Evolutionary conservation across 331 rosid genomes (phyloP), one percentile per base, ranked within the genome.

Genomic region (Quercus tomentella): DNA sequence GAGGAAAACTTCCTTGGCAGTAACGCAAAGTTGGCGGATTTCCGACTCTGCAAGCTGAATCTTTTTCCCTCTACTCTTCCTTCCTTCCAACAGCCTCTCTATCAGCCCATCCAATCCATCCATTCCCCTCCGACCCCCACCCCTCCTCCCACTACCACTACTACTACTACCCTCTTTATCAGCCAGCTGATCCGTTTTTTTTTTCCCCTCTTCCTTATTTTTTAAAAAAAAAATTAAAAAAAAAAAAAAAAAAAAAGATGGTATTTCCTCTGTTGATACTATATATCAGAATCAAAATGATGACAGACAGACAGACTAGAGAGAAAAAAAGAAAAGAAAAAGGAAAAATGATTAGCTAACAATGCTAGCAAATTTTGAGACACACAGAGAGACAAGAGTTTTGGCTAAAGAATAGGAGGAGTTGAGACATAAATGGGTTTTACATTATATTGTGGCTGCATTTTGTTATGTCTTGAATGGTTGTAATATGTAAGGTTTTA

Each of bases 81-180:
- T 89, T 75, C 85, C 89, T 80, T 91, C 97, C 86, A 93, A 68
- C 73, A 93, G 86, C 87, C 87, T 87, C 58, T 84, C 91, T 82
- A 91, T 91, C 30, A 93, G 67, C n/a, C 82, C 89, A 75, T 93
- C 94, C 86, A 93, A 72, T 77, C 97, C 97, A 79, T 93, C 94
- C 97, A 93, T 90, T 54, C 82, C 90, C 65, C 74, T 56, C 41
- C 60, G 7, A 68, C 65, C 43, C 77, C 72, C 57, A 51, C 60
- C 54, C 73, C 56, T 17, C 7, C 16, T 35, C 43, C 68, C 78
- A 23, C 2, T 23, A 30, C 68, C 63, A 23, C 2, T 23, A 23
- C 2, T 18, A 30, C 68, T 74, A 23, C 2, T 23, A 10, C 33
- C 7, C 26, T 77, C 51, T 77, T 15, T 10, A 14, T 65, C 56